Evolutionary conservation across 23 red algal genomes (phyloP).

Genomic region (Pyropia yezoensis): DNA sequence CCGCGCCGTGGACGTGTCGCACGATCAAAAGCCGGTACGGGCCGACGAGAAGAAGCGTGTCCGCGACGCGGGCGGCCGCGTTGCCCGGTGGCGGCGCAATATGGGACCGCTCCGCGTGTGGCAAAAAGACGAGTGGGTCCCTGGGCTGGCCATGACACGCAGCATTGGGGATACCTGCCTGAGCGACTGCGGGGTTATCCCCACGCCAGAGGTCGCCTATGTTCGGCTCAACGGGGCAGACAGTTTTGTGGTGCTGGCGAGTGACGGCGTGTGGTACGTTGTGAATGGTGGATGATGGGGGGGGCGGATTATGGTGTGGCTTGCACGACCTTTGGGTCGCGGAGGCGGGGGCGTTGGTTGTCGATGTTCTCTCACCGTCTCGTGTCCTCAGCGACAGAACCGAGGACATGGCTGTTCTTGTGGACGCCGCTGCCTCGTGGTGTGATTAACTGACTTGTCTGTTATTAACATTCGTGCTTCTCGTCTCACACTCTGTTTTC

Average conservation of each 20-base stretch:
- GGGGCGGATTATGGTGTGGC: no score
- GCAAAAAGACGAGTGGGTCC: slow-evolving; percentile 72
- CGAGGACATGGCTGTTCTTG: no score
- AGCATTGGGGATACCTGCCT: slow-evolving; percentile 84
- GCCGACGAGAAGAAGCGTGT: slow-evolving; percentile 79
- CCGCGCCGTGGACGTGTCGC: slow-evolving; percentile 43
- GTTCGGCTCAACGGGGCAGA: slow-evolving; percentile 29
- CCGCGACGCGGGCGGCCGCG: slow-evolving; percentile 60
- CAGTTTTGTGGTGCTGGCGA: slow-evolving; percentile 69
- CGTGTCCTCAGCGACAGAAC: no score
- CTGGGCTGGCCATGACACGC: slow-evolving; percentile 93
- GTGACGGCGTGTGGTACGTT: slow-evolving; percentile 80
- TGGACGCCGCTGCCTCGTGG: no score
- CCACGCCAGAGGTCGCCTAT: slow-evolving; percentile 74
- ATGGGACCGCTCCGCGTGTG: slow-evolving; percentile 83
- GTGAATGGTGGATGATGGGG: no score
- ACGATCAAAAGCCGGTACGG: slow-evolving; percentile 74
- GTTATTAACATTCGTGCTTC: no score
- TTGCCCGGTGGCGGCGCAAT: slow-evolving; percentile 72
- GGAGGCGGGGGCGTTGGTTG: no score
- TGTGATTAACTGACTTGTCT: no score
- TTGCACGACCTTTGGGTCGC: no score
- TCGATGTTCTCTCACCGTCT: no score
- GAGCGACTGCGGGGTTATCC: slow-evolving; percentile 59
- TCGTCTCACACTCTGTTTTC: no score